A percentile compares a stretch with the other conserved stretches of the same genome.
These are phyloP conservation scores for Naumovozyma castellii DNA, from an alignment of 805 yeast species.

Conservation along the genomic window DNA sequence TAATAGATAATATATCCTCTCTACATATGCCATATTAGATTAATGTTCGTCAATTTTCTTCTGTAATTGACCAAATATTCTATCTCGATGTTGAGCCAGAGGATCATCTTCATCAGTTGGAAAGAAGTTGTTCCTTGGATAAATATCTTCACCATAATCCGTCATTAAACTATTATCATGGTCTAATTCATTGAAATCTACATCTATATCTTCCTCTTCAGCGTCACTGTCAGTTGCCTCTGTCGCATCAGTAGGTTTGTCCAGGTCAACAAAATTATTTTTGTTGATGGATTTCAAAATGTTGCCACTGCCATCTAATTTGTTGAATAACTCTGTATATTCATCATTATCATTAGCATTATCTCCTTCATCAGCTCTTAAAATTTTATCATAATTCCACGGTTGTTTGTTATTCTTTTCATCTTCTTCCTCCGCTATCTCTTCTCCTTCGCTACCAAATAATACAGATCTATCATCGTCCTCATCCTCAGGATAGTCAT, in stretches of 20 bases:
- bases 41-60: constrained; percentile 45
- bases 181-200: constrained; percentile 46
- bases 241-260: constrained; percentile 11
- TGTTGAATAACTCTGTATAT: constrained; percentile 18
- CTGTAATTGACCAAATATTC: constrained; percentile 48
- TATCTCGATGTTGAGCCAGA: constrained; percentile 54
- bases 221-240: constrained; percentile 44
- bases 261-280: constrained; percentile 28
- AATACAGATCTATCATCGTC: constrained; percentile 45
- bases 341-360: constrained; percentile 5
- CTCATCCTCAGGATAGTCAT: constrained; percentile 93
- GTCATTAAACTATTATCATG: constrained; percentile 59
- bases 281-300: constrained; percentile 18
- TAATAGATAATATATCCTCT: background rate
- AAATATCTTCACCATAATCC: constrained; percentile 35
- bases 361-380: background rate
- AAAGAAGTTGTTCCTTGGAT: constrained; percentile 47
- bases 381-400: constrained; percentile 1
- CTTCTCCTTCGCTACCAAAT: constrained; percentile 31
- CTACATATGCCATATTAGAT: constrained; percentile 3
- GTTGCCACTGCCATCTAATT: constrained; percentile 15
- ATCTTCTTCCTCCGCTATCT: constrained; percentile 28
- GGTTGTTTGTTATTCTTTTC: background rate
- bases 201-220: constrained; percentile 57
- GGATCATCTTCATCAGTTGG: constrained; percentile 48